phyloP scores from a whole-genome alignment of 1,139 yeast species.

The Geotrichum candidum region DNA sequence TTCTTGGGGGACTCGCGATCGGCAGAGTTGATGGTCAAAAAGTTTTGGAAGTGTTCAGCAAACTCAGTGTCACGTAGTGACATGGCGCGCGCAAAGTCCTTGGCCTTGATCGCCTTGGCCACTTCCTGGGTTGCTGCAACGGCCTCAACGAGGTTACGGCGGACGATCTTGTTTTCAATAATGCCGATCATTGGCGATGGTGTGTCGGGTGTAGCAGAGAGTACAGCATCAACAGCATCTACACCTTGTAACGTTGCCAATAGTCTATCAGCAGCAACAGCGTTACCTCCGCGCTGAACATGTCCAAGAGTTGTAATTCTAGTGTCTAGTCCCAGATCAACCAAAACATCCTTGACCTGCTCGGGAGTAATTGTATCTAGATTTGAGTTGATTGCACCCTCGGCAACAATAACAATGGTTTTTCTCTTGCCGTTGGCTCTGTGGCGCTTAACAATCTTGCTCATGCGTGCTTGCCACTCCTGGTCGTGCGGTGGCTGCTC shows the following conservation, averaged over 20 bases:
- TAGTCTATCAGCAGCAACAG: constrained; percentile 87
- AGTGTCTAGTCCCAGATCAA: constrained; percentile 81
- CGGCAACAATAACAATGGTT: constrained; percentile 93
- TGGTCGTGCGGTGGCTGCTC: constrained; percentile 69
- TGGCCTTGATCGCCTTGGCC: constrained; percentile 72
- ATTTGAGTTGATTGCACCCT: constrained; percentile 87
- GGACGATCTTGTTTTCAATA: constrained; percentile 75
- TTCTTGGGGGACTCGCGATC: constrained; percentile 52
- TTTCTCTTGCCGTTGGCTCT: constrained; percentile 85
- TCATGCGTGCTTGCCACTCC: constrained; percentile 65
- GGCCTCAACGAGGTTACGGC: constrained; percentile 82
- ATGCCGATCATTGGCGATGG: constrained; percentile 96
- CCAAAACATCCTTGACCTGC: constrained; percentile 74
- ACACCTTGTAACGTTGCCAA: constrained; percentile 95
- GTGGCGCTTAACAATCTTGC: constrained; percentile 63
- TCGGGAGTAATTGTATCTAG: constrained; percentile 74
- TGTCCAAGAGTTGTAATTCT: constrained; percentile 94
- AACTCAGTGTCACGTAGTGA: constrained; percentile 80
- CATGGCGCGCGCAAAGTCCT: constrained; percentile 84
- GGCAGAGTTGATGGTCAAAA: constrained; percentile 59
- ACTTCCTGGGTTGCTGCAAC: constrained; percentile 80
- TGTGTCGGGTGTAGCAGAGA: constrained; percentile 80
- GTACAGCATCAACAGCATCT: constrained; percentile 90
- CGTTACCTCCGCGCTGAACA: constrained; percentile 97
- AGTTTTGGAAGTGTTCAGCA: constrained; percentile 68